Conservation (phyloP, 2,329 filamentous ascomycete genomes). For the Pyrenochaeta sp. region DNA sequence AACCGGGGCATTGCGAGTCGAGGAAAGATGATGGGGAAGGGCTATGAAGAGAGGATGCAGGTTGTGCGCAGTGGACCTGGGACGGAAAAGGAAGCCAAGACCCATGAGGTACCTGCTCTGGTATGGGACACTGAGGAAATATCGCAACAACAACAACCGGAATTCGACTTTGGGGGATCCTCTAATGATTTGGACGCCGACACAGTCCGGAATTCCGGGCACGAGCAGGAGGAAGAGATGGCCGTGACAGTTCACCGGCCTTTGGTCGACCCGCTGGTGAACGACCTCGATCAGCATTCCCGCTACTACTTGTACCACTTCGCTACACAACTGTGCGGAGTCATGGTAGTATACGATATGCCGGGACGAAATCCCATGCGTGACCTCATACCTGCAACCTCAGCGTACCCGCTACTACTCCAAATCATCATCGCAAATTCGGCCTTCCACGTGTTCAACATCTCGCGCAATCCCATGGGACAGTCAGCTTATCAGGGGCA, state of each 20-base stretch:
- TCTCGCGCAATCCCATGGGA: slow-evolving; percentile 46
- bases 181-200: neutral
- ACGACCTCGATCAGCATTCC: slow-evolving; percentile 59
- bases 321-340: slow-evolving; percentile 62
- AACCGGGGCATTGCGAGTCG: slow-evolving; percentile 62
- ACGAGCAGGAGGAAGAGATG: slow-evolving; percentile 16
- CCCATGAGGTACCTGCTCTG: slow-evolving; percentile 25
- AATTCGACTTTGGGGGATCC: neutral
- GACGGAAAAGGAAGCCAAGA: slow-evolving; percentile 37
- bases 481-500: slow-evolving; percentile 43
- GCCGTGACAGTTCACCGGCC: slow-evolving; percentile 49
- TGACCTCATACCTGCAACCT: slow-evolving; percentile 57
- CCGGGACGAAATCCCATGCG: slow-evolving; percentile 58
- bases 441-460: slow-evolving; percentile 57
- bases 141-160: slow-evolving; percentile 7
- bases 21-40: slow-evolving; percentile 64
- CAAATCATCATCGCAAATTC: slow-evolving; percentile 59
- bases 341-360: slow-evolving; percentile 60
- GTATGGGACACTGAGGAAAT: slow-evolving; percentile 24
- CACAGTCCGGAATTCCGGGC: slow-evolving; percentile 1
- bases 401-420: slow-evolving; percentile 55
- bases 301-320: slow-evolving; percentile 59
- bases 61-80: slow-evolving; percentile 1
- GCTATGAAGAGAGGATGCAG: slow-evolving; percentile 51
- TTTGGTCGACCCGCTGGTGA: slow-evolving; percentile 64